A percentile compares a stretch with the other conserved stretches of the same genome.
phyloP scores from a whole-genome alignment of 2,329 filamentous ascomycete species.

The Cladosporium sp. region DNA sequence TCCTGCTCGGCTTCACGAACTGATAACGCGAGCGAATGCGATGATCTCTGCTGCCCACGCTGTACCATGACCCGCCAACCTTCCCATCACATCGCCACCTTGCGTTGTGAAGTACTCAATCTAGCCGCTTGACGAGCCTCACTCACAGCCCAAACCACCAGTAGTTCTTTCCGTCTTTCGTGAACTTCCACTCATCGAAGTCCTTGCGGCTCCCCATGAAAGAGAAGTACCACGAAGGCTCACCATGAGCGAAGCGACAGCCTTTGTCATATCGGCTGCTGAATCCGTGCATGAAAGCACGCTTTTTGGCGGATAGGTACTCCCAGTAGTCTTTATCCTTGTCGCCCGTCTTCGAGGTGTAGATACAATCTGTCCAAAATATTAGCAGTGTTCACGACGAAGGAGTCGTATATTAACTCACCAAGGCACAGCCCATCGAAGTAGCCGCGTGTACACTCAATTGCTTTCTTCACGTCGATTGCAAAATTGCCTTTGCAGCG shows the following conservation, averaged over 20 bases:
- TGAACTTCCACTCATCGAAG: background rate
- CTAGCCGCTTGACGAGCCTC: background rate
- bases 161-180: background rate
- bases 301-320: slow-evolving; percentile 15
- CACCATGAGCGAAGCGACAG: slow-evolving; percentile 31
- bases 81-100: background rate
- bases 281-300: too few relatives aligned
- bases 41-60: background rate
- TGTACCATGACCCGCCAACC: background rate
- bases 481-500: background rate
- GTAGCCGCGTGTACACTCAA: background rate
- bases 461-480: background rate
- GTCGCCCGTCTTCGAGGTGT: background rate
- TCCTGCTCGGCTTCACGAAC: background rate
- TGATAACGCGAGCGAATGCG: background rate
- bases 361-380: background rate
- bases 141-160: background rate
- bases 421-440: slow-evolving; percentile 37
- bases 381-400: background rate
- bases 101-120: background rate
- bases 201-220: slow-evolving; percentile 27
- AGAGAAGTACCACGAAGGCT: slow-evolving; percentile 36
- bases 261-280: slow-evolving; percentile 27
- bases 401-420: background rate
- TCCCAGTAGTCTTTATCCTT: slow-evolving; percentile 23